Conservation (phyloP, 2,329 filamentous ascomycete genomes). For the Colletotrichum tropicicola region DNA sequence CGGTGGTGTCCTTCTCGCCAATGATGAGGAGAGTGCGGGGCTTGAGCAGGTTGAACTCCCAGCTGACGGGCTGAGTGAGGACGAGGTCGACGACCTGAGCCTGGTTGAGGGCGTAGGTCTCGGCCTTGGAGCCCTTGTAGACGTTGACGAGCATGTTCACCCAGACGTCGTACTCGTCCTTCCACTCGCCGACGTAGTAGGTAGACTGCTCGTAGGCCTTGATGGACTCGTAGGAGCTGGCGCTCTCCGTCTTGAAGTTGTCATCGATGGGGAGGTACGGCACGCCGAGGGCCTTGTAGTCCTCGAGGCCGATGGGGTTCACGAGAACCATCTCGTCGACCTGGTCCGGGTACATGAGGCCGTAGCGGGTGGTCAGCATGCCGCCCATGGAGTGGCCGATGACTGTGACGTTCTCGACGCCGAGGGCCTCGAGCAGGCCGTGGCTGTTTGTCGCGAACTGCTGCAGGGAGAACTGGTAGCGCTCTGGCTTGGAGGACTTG, state of each 20-base stretch:
- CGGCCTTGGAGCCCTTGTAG: conserved; percentile 54
- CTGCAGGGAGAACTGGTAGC: conserved; percentile 61
- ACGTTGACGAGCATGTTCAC: conserved; percentile 63
- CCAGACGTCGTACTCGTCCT: conserved; percentile 60
- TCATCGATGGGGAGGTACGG: conserved; percentile 54
- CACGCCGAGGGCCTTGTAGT: conserved; percentile 59
- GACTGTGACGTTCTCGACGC: conserved; percentile 52
- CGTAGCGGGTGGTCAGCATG: conserved; percentile 61
- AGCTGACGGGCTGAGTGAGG: conserved; percentile 60
- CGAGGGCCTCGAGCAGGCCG: conserved; percentile 53
- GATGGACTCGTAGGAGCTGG: conserved; percentile 53
- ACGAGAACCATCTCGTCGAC: conserved; percentile 56
- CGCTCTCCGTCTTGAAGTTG: conserved; percentile 45
- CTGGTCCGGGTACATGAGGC: conserved; percentile 56
- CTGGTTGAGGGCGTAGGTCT: conserved; percentile 55
- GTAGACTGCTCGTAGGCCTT: conserved; percentile 55
- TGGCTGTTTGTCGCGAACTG: conserved; percentile 61
- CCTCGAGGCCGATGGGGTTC: conserved; percentile 62
- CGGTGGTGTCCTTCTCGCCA: conserved; percentile 62
- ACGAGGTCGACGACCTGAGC: conserved; percentile 63
- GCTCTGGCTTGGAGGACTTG: conserved; percentile 61
- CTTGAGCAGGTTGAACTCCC: conserved; percentile 57
- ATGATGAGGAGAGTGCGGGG: conserved; percentile 58
- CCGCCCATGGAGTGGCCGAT: conserved; percentile 65
- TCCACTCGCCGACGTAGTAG: conserved; percentile 60